Base-by-base conservation (phyloP, 2,329 filamentous ascomycete species). In the Lachnellula arida region DNA sequence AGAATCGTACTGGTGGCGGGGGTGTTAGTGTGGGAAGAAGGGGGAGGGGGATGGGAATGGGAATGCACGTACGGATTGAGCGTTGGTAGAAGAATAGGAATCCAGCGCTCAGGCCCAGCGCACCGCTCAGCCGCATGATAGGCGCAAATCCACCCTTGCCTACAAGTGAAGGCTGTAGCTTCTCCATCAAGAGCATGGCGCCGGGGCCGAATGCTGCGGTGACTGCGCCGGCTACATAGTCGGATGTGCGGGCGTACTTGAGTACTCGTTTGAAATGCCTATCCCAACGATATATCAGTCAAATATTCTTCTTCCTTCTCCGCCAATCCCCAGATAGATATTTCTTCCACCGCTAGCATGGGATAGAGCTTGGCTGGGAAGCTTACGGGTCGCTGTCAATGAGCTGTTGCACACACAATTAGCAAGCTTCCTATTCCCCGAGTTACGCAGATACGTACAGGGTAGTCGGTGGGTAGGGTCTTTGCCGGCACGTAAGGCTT, bases 321-420 rank as follows among this genome's bases (percentile, higher is more conserved):
- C 28, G 9, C 28, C 28, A 32, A 32, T 32, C 28, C 28, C 25
- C 25, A 8, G 25, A n/a, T n/a, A n/a, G n/a, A n/a, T n/a, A n/a
- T n/a, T 28, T 62, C 28, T 40, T 49, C 25, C 25, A 47, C 32
- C 34, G 17, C 19, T 40, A 49, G 35, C 8, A 9, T 32, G 9
- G 28, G 3, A 32, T 32, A 12, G 19, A 19, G 15, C 17, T n/a
- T n/a, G 22, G 42, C 15, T 22, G 57, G 56, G 64, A 56, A 55
- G 60, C 87, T 72, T 92, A 97, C 92, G 94, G 94, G 76, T 99
- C 94, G 78, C 90, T 95, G 80, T 99, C 94, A 76, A 99, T 97
- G 78, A 97, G 88, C 94, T 99, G 76, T 64, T 65, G 70, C 69
- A 44, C 55, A 61, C 56, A 58, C 67, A n/a, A 62, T 71, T 67